Percentiles rank a stretch among this genome's conserved stretches.
Conservation (phyloP, 331 rosid genomes). For the Dryas integrifolia region DNA sequence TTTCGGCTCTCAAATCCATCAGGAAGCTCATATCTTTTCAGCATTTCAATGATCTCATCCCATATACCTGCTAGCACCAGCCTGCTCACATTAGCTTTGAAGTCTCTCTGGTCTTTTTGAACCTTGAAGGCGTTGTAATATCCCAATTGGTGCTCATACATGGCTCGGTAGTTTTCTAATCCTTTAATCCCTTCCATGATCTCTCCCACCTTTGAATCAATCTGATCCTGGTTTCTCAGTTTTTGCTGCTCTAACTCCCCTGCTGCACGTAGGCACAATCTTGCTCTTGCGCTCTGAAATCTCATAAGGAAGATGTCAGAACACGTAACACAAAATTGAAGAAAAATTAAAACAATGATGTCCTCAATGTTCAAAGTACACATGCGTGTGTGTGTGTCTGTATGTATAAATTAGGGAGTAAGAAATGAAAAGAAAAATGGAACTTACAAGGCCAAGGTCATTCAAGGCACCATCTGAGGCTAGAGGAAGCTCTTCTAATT, state of each 20-base stretch:
- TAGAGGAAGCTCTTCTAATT: constrained; percentile 41
- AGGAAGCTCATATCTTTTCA: constrained; percentile 57
- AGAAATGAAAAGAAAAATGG: not conserved
- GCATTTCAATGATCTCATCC: constrained; percentile 68
- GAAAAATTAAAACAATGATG: not conserved
- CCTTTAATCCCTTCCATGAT: constrained; percentile 4
- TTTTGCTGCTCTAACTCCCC: constrained; percentile 45
- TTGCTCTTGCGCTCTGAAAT: constrained; percentile 56
- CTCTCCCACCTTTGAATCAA: constrained; percentile 6
- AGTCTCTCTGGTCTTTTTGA: constrained; percentile 41
- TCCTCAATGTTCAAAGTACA: not conserved
- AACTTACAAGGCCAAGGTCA: constrained; percentile 67
- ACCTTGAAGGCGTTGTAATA: constrained; percentile 72
- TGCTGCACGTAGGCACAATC: constrained; percentile 59
- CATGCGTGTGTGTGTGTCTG: not conserved
- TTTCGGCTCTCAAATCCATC: constrained; percentile 52
- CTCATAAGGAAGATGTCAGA: constrained; percentile 1
- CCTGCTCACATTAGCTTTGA: constrained; percentile 59
- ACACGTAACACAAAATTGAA: not conserved
- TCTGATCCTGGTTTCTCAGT: constrained; percentile 15
- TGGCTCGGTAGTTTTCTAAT: constrained; percentile 33
- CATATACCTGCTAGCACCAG: constrained; percentile 58
- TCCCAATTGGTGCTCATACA: constrained; percentile 23
- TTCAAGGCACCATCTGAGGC: constrained; percentile 37
- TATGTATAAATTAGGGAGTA: not conserved